Conservation (phyloP, 1,284 basidiomycete genomes). For the Heterobasidion parviporum region DNA sequence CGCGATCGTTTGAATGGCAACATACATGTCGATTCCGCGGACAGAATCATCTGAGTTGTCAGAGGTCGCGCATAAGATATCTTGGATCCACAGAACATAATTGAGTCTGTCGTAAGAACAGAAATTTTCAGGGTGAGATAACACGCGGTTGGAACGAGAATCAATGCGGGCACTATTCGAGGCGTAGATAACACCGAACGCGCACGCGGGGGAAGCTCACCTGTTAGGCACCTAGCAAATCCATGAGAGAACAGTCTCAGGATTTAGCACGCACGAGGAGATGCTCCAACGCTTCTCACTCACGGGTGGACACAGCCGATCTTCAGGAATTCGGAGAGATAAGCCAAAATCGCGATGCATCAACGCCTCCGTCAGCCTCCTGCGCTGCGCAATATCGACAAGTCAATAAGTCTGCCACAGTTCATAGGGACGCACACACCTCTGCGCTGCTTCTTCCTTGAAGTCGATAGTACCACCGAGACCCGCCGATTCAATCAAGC, state of each 20-base stretch:
- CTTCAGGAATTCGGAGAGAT: conserved; percentile 49
- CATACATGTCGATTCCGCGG: conserved; percentile 49
- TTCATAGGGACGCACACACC: conserved; percentile 29
- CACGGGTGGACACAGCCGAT: conserved; percentile 84
- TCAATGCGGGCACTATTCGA: background rate
- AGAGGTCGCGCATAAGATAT: conserved; percentile 27
- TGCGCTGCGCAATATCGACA: conserved; percentile 18
- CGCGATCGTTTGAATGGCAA: background rate
- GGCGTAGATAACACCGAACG: background rate
- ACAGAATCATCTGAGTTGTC: conserved; percentile 7
- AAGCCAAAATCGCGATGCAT: conserved; percentile 70
- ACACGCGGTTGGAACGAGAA: background rate
- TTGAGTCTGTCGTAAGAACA: conserved; percentile 50
- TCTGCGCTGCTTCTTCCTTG: conserved; percentile 56
- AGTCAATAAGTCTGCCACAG: background rate
- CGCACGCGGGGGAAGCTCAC: conserved; percentile 20
- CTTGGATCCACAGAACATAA: conserved; percentile 69
- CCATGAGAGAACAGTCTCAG: conserved; percentile 1
- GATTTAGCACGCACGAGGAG: background rate
- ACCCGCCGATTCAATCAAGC: conserved; percentile 22
- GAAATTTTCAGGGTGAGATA: background rate
- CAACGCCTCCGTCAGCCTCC: conserved; percentile 71
- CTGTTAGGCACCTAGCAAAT: conserved; percentile 55
- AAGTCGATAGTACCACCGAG: conserved; percentile 66
- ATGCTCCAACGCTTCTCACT: background rate